These are phyloP conservation scores for Adansonia madagascariensis DNA, from an alignment of 441 rosid species.

Conservation along the genomic window DNA sequence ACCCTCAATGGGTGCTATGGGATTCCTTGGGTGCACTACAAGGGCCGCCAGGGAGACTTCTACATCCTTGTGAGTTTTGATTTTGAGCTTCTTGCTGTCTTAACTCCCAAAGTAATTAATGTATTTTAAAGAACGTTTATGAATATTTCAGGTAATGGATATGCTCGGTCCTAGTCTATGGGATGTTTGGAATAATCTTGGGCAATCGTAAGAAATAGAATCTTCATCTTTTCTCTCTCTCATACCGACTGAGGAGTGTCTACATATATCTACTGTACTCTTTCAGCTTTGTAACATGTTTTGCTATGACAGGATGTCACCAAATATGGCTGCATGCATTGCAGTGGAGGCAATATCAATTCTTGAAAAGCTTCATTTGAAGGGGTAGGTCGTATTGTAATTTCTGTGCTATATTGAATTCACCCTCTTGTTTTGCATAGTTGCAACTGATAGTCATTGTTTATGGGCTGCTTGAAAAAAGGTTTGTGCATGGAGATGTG, in stretches of 20 bases:
- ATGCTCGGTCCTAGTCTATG: slow-evolving; percentile 97
- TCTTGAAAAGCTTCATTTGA: slow-evolving; percentile 86
- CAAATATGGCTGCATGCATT: slow-evolving; percentile 85
- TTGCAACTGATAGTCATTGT: slow-evolving; percentile 17
- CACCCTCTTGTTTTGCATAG: slow-evolving; percentile 11
- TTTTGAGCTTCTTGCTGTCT: slow-evolving; percentile 12
- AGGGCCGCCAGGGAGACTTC: slow-evolving; percentile 96
- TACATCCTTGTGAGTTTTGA: slow-evolving; percentile 76
- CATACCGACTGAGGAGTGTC: neutral
- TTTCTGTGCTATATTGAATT: slow-evolving; percentile 12
- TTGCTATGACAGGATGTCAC: slow-evolving; percentile 69
- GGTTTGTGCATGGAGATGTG: slow-evolving; percentile 98
- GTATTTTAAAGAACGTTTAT: slow-evolving; percentile 26
- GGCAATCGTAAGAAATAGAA: slow-evolving; percentile 71
- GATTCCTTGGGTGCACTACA: slow-evolving; percentile 82
- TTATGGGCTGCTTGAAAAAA: slow-evolving; percentile 38
- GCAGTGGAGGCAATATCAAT: slow-evolving; percentile 96
- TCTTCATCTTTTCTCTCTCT: slow-evolving; percentile 19
- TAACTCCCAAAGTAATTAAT: slow-evolving; percentile 19
- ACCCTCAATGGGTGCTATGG: slow-evolving; percentile 87
- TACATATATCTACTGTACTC: slow-evolving; percentile 6
- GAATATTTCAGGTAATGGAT: slow-evolving; percentile 86
- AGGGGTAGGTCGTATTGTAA: slow-evolving; percentile 57
- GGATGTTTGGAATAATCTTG: slow-evolving; percentile 89
- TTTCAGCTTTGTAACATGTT: slow-evolving; percentile 25